Evolutionary conservation across 805 yeast species (phyloP).

Genomic region (Schwanniomyces occidentalis): DNA sequence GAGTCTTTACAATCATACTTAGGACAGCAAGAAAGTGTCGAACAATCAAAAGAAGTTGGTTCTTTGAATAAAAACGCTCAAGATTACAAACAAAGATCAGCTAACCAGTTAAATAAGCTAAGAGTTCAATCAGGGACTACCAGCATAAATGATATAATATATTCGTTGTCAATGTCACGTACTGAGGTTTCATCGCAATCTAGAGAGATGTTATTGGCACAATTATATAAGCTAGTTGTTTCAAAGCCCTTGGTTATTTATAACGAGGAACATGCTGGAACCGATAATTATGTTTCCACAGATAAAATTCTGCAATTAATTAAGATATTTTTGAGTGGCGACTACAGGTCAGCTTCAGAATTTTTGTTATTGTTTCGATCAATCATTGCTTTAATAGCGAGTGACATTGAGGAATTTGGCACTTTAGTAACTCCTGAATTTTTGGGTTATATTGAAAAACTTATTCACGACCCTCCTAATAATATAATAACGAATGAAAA

Average conservation of each 20-base stretch:
- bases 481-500: conserved; percentile 36
- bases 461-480: conserved; percentile 37
- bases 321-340: conserved; percentile 29
- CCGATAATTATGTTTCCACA: conserved; percentile 38
- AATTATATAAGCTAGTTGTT: conserved; percentile 48
- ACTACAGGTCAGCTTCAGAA: conserved; percentile 41
- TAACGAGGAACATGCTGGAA: conserved; percentile 38
- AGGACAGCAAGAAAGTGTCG: conserved; percentile 8
- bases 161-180: conserved; percentile 41
- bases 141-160: conserved; percentile 46
- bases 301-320: conserved; percentile 34
- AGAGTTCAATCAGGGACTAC: conserved; percentile 37
- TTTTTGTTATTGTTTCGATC: conserved; percentile 42
- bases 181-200: conserved; percentile 47
- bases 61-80: conserved; percentile 9
- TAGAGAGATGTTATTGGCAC: conserved; percentile 51
- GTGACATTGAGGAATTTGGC: conserved; percentile 54
- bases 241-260: conserved; percentile 38
- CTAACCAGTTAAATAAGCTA: conserved; percentile 30
- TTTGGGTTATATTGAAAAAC: conserved; percentile 20
- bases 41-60: conserved; percentile 9
- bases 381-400: conserved; percentile 42
- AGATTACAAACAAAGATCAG: conserved; percentile 28
- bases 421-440: conserved; percentile 33
- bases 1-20: conserved; percentile 26